These are phyloP conservation scores for Rickenella mellea DNA, from an alignment of 768 basidiomycete species.

Conservation along the genomic window DNA sequence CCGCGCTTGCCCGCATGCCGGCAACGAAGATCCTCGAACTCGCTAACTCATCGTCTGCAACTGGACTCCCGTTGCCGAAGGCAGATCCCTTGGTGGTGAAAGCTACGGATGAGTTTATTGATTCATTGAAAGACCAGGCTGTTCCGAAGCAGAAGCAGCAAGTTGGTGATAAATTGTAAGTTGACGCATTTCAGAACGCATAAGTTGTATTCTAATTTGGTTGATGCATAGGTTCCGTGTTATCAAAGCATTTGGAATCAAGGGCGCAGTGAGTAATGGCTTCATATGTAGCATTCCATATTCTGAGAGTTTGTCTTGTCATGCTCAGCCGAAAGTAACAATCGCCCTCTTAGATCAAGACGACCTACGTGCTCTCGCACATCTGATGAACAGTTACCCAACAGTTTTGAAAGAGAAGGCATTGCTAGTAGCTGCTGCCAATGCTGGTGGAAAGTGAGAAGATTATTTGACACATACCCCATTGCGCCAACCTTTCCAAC, in stretches of 20 bases:
- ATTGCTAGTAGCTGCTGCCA: slow-evolving; percentile 10
- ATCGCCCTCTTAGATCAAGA: slow-evolving; percentile 78
- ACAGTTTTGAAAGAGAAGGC: slow-evolving; percentile 75
- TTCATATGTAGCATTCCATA: not conserved
- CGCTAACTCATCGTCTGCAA: slow-evolving; percentile 36
- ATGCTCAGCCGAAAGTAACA: slow-evolving; percentile 84
- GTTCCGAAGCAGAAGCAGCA: slow-evolving; percentile 64
- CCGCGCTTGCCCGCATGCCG: slow-evolving; percentile 63
- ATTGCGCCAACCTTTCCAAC: too few relatives aligned
- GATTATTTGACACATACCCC: not conserved
- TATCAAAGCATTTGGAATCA: slow-evolving; percentile 73
- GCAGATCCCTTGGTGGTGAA: slow-evolving; percentile 60
- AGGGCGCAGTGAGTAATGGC: slow-evolving; percentile 50
- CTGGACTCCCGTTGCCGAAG: slow-evolving; percentile 54
- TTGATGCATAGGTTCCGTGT: slow-evolving; percentile 32
- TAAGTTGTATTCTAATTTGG: slow-evolving; percentile 7
- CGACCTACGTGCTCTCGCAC: slow-evolving; percentile 73
- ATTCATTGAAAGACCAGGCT: slow-evolving; percentile 46
- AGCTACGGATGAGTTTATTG: slow-evolving; percentile 66
- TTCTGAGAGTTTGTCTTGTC: slow-evolving; percentile 3
- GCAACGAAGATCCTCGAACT: slow-evolving; percentile 65
- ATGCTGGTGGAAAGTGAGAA: slow-evolving; percentile 16
- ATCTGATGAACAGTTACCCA: slow-evolving; percentile 83
- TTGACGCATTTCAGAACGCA: slow-evolving; percentile 27
- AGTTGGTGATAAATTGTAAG: slow-evolving; percentile 70